Evolutionary conservation across 2,329 filamentous ascomycete species (phyloP).

Genomic region (Gremmenia infestans): DNA sequence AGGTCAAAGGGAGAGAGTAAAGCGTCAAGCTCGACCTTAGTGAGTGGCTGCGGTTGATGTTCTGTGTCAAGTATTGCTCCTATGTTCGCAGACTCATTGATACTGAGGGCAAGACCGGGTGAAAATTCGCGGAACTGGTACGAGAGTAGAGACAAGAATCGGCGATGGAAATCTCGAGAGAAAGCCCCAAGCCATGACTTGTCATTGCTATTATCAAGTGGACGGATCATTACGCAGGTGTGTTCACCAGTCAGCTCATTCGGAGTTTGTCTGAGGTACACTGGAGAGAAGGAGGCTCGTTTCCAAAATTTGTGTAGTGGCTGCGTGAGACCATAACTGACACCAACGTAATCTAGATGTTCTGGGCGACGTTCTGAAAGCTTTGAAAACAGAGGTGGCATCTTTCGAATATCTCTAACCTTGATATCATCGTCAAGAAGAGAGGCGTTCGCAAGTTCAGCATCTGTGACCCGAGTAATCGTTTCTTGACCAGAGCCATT

Average conservation of each 20-base stretch:
- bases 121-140: slow-evolving; percentile 88
- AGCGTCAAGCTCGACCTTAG: slow-evolving; percentile 70
- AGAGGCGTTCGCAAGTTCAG: slow-evolving; percentile 69
- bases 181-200: slow-evolving; percentile 85
- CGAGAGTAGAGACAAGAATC: slow-evolving; percentile 85
- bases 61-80: slow-evolving; percentile 64
- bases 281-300: slow-evolving; percentile 74
- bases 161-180: slow-evolving; percentile 84
- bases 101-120: slow-evolving; percentile 72
- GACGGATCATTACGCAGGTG: slow-evolving; percentile 93
- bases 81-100: slow-evolving; percentile 77
- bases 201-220: slow-evolving; percentile 65
- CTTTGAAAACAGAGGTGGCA: slow-evolving; percentile 90
- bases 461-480: slow-evolving; percentile 78
- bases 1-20: slow-evolving; percentile 86
- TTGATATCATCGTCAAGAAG: slow-evolving; percentile 85
- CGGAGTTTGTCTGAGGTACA: slow-evolving; percentile 90
- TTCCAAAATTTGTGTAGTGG: slow-evolving; percentile 97
- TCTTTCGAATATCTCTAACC: slow-evolving; percentile 81
- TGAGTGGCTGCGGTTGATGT: slow-evolving; percentile 51
- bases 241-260: slow-evolving; percentile 97
- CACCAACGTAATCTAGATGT: slow-evolving; percentile 84
- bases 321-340: slow-evolving; percentile 87
- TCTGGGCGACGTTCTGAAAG: slow-evolving; percentile 77
- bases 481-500: slow-evolving; percentile 45